phyloP scores from a whole-genome alignment of 1,139 yeast species.

The Pichia sp. region DNA sequence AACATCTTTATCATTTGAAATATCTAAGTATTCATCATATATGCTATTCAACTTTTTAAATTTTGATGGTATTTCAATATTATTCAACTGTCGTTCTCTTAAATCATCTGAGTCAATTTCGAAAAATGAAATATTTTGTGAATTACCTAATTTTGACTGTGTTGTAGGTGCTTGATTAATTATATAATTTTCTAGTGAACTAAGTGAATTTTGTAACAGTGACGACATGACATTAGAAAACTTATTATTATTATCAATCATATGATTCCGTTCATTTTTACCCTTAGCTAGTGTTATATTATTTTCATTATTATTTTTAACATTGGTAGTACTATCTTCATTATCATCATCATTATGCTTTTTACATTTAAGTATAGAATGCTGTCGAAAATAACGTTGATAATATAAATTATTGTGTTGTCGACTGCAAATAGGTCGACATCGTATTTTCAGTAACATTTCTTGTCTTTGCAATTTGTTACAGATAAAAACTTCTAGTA shows the following conservation, averaged over 20 bases:
- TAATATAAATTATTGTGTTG: background rate
- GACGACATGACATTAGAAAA: slow-evolving; percentile 7
- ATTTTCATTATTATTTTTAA: background rate
- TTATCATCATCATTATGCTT: background rate
- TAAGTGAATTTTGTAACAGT: slow-evolving; percentile 10
- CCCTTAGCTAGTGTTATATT: background rate
- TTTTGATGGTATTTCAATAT: slow-evolving; percentile 1
- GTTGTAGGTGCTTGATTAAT: slow-evolving; percentile 9
- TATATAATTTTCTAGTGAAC: slow-evolving; percentile 11
- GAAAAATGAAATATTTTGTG: background rate
- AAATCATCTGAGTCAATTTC: too few relatives aligned
- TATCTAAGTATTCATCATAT: slow-evolving; percentile 9
- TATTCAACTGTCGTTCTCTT: background rate
- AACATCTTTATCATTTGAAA: slow-evolving; percentile 7
- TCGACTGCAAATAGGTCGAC: background rate
- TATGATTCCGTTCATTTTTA: too few relatives aligned
- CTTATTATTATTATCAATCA: background rate
- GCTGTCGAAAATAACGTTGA: slow-evolving; percentile 3
- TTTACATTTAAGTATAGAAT: slow-evolving; percentile 1
- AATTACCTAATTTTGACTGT: background rate
- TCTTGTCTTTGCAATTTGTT: too few relatives aligned
- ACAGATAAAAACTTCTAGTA: too few relatives aligned
- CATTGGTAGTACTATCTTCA: background rate
- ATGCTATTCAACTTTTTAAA: background rate
- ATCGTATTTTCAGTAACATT: slow-evolving; percentile 1